Evolutionary conservation across 495 filamentous ascomycete species (phyloP).

Genomic region (Coniosporium apollinis): DNA sequence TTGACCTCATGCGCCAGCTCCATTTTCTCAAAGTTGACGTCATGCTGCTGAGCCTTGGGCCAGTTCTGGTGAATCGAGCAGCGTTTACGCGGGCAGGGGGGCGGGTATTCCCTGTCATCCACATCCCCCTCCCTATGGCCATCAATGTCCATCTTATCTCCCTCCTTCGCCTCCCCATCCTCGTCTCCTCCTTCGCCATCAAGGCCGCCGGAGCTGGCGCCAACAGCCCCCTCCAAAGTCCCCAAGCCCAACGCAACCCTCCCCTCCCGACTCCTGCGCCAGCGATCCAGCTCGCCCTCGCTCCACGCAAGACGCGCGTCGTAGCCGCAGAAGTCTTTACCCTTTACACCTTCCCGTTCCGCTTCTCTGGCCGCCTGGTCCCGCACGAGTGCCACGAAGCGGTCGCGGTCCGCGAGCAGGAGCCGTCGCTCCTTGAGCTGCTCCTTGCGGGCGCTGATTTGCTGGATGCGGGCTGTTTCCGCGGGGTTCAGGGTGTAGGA

Average conservation of each 20-base stretch:
- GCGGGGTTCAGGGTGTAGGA: slow-evolving; percentile 1
- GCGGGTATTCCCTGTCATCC: slow-evolving; percentile 2
- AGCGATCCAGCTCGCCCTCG: slow-evolving; percentile 38
- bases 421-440: slow-evolving; percentile 23
- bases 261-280: slow-evolving; percentile 17
- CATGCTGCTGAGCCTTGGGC: slow-evolving; percentile 23
- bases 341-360: slow-evolving; percentile 20
- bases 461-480: slow-evolving; percentile 10
- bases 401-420: slow-evolving; percentile 24
- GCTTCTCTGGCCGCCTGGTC: slow-evolving; percentile 17
- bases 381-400: slow-evolving; percentile 19
- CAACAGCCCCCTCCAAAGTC: slow-evolving; percentile 7
- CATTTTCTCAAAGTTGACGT: slow-evolving; percentile 21
- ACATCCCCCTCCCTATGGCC: slow-evolving; percentile 5
- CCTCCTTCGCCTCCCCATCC: no score
- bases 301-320: slow-evolving; percentile 43
- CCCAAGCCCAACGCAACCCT: slow-evolving; percentile 14
- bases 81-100: slow-evolving; percentile 21
- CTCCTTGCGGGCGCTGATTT: slow-evolving; percentile 14
- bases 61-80: slow-evolving; percentile 24
- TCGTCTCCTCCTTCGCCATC: no score
- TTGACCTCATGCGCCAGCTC: slow-evolving; percentile 22
- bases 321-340: slow-evolving; percentile 50
- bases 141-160: slow-evolving; percentile 1
- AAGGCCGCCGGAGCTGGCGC: no score